A percentile compares a stretch with the other conserved stretches of the same genome.
Conservation (phyloP, 2,329 filamentous ascomycete species). For the Calonectria pauciramosa region DNA sequence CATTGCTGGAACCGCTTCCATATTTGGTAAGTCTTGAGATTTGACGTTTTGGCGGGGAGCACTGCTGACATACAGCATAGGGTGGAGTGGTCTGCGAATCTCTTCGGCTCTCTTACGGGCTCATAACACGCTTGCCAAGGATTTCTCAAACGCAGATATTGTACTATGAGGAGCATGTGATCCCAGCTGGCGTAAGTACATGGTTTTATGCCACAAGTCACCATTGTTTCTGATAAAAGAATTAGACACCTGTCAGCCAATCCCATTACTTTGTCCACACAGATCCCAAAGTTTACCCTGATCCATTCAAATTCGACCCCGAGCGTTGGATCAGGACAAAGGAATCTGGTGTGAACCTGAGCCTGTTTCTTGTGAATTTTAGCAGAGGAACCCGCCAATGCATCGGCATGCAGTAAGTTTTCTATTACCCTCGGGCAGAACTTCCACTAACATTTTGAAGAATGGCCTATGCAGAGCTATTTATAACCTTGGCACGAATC, state of each 20-base stretch:
- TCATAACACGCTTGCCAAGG: background rate
- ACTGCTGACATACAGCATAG: background rate
- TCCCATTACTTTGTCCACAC: slow-evolving; percentile 5
- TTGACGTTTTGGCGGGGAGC: background rate
- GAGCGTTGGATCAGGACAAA: slow-evolving; percentile 5
- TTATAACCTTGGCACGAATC: background rate
- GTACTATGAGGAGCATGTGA: background rate
- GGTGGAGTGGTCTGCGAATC: background rate
- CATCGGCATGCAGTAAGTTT: slow-evolving; percentile 8
- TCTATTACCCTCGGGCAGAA: background rate
- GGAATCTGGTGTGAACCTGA: background rate
- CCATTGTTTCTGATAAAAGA: background rate
- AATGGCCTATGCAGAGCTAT: slow-evolving; percentile 7
- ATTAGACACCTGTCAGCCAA: slow-evolving; percentile 4
- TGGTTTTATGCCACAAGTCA: too few relatives aligned
- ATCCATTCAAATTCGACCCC: slow-evolving; percentile 2
- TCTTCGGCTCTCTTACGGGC: slow-evolving; percentile 4
- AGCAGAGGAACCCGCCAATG: slow-evolving; percentile 7
- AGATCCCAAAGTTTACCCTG: background rate
- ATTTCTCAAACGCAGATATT: background rate
- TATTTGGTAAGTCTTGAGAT: background rate
- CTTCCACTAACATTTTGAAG: background rate
- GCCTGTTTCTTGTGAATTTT: background rate
- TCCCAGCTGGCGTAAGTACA: slow-evolving; percentile 2
- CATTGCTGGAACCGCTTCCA: background rate